These are phyloP conservation scores for Betula pendula DNA, from an alignment of 306 rosid genomes.

Conservation along the genomic window DNA sequence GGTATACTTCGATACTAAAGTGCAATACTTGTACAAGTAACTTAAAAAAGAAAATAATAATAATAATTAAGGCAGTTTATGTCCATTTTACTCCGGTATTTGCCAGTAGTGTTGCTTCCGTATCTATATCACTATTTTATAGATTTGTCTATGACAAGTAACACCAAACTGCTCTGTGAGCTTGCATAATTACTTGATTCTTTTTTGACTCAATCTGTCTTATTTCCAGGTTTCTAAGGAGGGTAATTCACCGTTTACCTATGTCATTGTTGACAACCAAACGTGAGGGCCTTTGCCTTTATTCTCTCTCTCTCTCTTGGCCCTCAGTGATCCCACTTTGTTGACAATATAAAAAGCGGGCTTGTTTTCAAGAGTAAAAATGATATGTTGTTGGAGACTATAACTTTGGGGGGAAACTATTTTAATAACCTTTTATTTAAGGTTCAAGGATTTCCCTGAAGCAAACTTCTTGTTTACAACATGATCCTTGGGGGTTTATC, in stretches of 20 bases:
- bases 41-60: not conserved
- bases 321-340: not conserved
- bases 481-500: not conserved
- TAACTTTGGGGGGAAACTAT: not conserved
- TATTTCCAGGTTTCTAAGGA: conserved; percentile 71
- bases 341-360: conserved; percentile 8
- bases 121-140: not conserved
- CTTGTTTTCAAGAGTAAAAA: conserved; percentile 17
- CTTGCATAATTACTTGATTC: not conserved
- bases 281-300: conserved; percentile 55
- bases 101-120: not conserved
- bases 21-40: not conserved
- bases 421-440: not conserved
- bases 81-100: not conserved
- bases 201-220: conserved; percentile 24
- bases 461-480: not conserved
- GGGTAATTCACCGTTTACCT: conserved; percentile 88
- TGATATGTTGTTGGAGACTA: conserved; percentile 2
- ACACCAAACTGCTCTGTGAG: not conserved
- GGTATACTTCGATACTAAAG: not conserved
- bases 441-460: not conserved
- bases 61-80: not conserved
- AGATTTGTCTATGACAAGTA: not conserved
- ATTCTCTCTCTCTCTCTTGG: conserved; percentile 5
- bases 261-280: conserved; percentile 80